phyloP scores from a whole-genome alignment of 2,329 filamentous ascomycete species.

The Trichoderma sp. region DNA sequence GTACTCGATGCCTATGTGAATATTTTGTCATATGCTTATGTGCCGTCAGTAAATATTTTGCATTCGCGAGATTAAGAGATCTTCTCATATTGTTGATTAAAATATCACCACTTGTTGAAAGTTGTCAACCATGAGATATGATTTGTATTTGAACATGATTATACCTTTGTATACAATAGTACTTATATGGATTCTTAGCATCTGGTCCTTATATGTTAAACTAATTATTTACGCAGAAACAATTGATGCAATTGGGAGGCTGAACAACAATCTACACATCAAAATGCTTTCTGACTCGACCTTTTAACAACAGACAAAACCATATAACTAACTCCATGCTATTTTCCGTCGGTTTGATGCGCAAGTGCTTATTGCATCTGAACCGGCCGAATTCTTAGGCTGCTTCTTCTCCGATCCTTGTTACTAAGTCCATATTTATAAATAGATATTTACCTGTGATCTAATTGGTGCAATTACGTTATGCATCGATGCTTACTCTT shows the following conservation, averaged over 20 bases:
- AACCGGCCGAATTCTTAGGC: not conserved
- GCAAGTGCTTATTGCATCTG: not conserved
- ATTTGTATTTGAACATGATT: not conserved
- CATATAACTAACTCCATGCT: not conserved
- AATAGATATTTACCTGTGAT: not conserved
- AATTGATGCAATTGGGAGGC: not conserved
- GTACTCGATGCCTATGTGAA: too few relatives aligned
- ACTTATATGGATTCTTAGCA: not conserved
- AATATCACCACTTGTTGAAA: not conserved
- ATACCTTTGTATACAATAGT: not conserved
- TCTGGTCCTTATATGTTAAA: not conserved
- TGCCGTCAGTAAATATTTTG: not conserved
- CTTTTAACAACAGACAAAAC: not conserved
- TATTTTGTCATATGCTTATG: too few relatives aligned
- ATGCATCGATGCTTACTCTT: not conserved
- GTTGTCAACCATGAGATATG: not conserved
- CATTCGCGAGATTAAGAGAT: not conserved
- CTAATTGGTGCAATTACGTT: not conserved
- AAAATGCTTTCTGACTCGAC: not conserved
- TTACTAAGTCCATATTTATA: not conserved
- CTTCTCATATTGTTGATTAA: not conserved
- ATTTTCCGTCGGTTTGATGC: not conserved
- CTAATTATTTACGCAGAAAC: not conserved
- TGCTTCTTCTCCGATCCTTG: not conserved
- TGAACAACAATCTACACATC: not conserved